Percentiles rank a stretch among this genome's conserved stretches.
These are phyloP conservation scores for Rhamnella rubrinervis DNA, from an alignment of 331 rosid genomes.

Conservation along the genomic window DNA sequence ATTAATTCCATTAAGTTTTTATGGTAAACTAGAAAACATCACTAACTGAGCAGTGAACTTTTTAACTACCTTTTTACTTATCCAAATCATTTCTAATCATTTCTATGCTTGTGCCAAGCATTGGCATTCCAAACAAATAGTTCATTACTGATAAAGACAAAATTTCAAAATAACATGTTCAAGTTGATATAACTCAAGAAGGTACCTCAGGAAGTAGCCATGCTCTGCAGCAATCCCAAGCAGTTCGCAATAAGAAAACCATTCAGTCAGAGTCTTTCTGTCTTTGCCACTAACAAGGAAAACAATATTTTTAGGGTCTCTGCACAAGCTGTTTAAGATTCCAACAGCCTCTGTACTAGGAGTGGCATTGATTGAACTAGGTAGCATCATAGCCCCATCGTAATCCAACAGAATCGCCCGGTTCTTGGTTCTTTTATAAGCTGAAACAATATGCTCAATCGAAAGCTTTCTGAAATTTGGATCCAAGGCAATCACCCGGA, in stretches of 20 bases:
- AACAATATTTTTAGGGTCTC: slow-evolving; percentile 70
- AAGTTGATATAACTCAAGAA: neutral
- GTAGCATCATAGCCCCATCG: slow-evolving; percentile 72
- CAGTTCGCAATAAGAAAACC: slow-evolving; percentile 80
- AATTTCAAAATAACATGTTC: neutral
- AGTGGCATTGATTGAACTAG: slow-evolving; percentile 68
- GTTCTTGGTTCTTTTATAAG: slow-evolving; percentile 83
- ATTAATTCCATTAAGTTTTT: neutral
- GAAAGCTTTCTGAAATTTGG: slow-evolving; percentile 90
- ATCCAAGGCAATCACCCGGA: slow-evolving; percentile 91
- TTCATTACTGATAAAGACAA: too few species aligned
- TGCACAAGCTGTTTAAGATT: slow-evolving; percentile 75
- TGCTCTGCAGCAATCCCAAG: slow-evolving; percentile 94
- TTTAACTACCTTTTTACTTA: too few species aligned
- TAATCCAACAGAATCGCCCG: slow-evolving; percentile 89
- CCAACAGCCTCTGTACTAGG: slow-evolving; percentile 67
- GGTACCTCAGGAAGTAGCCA: slow-evolving; percentile 79
- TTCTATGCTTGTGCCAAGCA: too few species aligned
- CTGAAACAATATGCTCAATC: slow-evolving; percentile 83
- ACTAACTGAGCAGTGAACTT: too few species aligned
- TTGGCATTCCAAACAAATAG: too few species aligned
- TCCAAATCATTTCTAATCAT: too few species aligned
- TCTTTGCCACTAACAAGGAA: slow-evolving; percentile 91
- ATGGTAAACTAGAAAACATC: too few species aligned
- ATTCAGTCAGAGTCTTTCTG: slow-evolving; percentile 61